These are phyloP conservation scores for Lepidopterella palustris DNA, from an alignment of 495 filamentous ascomycete genomes.

Conservation along the genomic window DNA sequence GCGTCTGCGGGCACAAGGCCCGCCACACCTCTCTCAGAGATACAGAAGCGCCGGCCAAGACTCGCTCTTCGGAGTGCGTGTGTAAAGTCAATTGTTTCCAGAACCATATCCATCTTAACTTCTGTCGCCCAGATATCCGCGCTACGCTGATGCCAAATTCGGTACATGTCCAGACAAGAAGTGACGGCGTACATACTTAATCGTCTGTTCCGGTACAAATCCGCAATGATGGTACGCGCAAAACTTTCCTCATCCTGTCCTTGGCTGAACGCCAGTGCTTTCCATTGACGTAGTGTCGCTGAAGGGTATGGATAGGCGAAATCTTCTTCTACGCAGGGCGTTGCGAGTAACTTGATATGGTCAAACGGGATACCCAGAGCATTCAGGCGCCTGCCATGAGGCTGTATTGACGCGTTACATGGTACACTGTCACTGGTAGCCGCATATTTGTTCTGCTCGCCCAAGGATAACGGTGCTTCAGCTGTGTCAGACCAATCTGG, in stretches of 20 bases:
- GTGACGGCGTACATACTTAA: neutral
- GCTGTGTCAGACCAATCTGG: neutral
- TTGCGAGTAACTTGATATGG: neutral
- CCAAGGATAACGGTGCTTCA: neutral
- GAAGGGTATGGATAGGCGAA: neutral
- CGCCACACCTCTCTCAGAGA: neutral
- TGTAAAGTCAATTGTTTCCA: neutral
- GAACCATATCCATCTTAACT: neutral
- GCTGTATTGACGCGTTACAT: neutral
- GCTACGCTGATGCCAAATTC: neutral
- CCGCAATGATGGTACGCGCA: neutral
- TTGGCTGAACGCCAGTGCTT: neutral
- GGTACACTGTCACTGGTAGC: neutral
- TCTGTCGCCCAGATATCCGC: neutral
- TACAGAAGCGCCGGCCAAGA: neutral
- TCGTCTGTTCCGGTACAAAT: no score
- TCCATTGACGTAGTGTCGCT: neutral
- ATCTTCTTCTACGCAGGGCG: neutral
- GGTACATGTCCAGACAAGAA: neutral
- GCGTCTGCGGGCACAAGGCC: neutral
- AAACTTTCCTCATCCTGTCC: neutral
- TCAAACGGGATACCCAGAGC: neutral
- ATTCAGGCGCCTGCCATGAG: neutral
- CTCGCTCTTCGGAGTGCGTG: neutral
- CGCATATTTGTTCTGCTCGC: neutral